phyloP scores from a whole-genome alignment of 73 alveolate genomes.

The Paramecium biaurelia region DNA sequence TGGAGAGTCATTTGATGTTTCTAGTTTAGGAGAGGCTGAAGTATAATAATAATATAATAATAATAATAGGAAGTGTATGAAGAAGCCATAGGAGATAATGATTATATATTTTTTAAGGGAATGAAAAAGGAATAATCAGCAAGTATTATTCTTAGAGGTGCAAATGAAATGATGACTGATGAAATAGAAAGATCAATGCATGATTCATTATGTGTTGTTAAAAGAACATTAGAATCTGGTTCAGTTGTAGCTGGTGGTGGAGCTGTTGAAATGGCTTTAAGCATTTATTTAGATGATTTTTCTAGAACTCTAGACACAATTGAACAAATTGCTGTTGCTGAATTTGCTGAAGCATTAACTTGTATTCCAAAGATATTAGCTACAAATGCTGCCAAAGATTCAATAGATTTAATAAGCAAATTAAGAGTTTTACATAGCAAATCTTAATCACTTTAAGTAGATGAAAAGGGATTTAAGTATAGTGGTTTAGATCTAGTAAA shows the following conservation, averaged over 20 bases:
- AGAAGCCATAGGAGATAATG: conserved; percentile 97
- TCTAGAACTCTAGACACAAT: conserved; percentile 92
- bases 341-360: conserved; percentile 94
- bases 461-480: conserved; percentile 71
- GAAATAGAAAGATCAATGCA: conserved; percentile 96
- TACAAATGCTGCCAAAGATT: conserved; percentile 97
- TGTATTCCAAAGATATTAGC: conserved; percentile 98
- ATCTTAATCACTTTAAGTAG: conserved; percentile 75
- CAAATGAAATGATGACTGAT: conserved; percentile 97
- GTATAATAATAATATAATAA: background rate
- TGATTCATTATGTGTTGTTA: conserved; percentile 97
- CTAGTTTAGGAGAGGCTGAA: conserved; percentile 65
- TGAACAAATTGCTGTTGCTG: conserved; percentile 98
- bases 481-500: conserved; percentile 90
- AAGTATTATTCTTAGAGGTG: conserved; percentile 95
- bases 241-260: conserved; percentile 99
- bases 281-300: conserved; percentile 91
- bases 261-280: conserved; percentile 97
- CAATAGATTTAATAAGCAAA: conserved; percentile 91
- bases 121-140: conserved; percentile 81
- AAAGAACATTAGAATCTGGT: conserved; percentile 93
- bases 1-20: conserved; percentile 48
- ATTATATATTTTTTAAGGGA: conserved; percentile 94
- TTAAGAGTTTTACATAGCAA: conserved; percentile 90
- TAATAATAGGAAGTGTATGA: conserved; percentile 77